phyloP scores from a whole-genome alignment of 768 basidiomycete species.

The Rhodocollybia butyracea region DNA sequence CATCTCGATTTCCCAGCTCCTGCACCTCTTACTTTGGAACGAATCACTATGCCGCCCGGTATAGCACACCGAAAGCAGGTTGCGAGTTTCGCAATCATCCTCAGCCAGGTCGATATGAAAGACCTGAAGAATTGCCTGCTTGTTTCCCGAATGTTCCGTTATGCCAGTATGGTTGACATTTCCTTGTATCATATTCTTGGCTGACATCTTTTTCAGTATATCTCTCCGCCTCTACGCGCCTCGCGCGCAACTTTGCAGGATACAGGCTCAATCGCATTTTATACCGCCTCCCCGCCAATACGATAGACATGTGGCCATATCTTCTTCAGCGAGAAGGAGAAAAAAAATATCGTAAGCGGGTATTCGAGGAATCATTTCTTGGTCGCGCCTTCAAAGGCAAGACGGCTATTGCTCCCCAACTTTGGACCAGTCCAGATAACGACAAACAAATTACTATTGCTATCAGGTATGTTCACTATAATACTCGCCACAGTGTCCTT shows the following conservation, averaged over 20 bases:
- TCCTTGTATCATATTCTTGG: conserved; percentile 7
- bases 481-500: not conserved
- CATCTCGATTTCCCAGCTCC: conserved; percentile 34
- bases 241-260: conserved; percentile 48
- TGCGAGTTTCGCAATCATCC: conserved; percentile 46
- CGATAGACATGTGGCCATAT: conserved; percentile 75
- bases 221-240: conserved; percentile 52
- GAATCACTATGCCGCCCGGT: conserved; percentile 56
- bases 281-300: conserved; percentile 35
- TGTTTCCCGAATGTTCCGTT: conserved; percentile 60
- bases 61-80: conserved; percentile 57
- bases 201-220: conserved; percentile 41
- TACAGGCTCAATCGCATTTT: conserved; percentile 39
- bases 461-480: conserved; percentile 40
- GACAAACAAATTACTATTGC: conserved; percentile 54
- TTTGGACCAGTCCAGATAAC: conserved; percentile 64
- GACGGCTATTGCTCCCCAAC: conserved; percentile 33
- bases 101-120: conserved; percentile 42
- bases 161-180: conserved; percentile 44
- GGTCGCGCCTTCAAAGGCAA: conserved; percentile 30
- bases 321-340: conserved; percentile 50
- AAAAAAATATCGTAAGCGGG: conserved; percentile 26
- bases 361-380: conserved; percentile 53
- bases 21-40: conserved; percentile 21
- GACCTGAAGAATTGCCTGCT: conserved; percentile 45